Evolutionary conservation across 208 protist species (phyloP).

Genomic region (Vickermania ingenoplastis): DNA sequence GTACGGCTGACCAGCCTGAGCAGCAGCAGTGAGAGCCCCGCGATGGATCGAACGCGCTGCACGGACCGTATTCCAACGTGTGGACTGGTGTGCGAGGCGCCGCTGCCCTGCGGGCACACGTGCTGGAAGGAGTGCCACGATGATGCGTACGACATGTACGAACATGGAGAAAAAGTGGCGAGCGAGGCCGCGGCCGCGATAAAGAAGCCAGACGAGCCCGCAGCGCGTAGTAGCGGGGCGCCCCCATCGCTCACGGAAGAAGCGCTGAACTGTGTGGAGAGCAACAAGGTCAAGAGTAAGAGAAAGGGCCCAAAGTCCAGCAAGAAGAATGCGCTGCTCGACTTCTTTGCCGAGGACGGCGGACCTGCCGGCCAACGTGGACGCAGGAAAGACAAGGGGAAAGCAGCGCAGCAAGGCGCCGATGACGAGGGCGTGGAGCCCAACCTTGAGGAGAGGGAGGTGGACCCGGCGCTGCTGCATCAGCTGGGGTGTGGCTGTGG

Average conservation of each 20-base stretch:
- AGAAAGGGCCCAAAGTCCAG: background rate
- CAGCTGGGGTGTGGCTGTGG: conserved; percentile 18
- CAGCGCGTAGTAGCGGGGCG: background rate
- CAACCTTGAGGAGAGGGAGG: background rate
- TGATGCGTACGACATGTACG: conserved; percentile 11
- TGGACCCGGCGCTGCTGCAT: background rate
- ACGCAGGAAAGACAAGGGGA: no score
- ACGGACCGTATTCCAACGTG: conserved; percentile 81
- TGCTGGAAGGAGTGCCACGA: conserved; percentile 79
- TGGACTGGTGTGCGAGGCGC: conserved; percentile 56
- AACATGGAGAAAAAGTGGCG: background rate
- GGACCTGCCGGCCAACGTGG: no score
- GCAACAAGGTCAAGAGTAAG: background rate
- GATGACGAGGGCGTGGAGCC: background rate
- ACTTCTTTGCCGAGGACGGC: background rate
- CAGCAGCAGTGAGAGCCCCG: conserved; percentile 6
- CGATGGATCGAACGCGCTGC: conserved; percentile 38
- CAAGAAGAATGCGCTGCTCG: background rate
- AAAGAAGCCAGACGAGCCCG: no score
- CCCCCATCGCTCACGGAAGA: background rate
- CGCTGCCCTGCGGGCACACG: conserved; percentile 74
- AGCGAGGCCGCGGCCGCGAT: background rate
- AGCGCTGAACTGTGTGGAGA: background rate
- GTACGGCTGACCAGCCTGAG: conserved; percentile 19
- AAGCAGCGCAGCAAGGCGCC: background rate